These are phyloP conservation scores for Mychonastes homosphaera DNA, from an alignment of 139 green algal species.

Conservation along the genomic window DNA sequence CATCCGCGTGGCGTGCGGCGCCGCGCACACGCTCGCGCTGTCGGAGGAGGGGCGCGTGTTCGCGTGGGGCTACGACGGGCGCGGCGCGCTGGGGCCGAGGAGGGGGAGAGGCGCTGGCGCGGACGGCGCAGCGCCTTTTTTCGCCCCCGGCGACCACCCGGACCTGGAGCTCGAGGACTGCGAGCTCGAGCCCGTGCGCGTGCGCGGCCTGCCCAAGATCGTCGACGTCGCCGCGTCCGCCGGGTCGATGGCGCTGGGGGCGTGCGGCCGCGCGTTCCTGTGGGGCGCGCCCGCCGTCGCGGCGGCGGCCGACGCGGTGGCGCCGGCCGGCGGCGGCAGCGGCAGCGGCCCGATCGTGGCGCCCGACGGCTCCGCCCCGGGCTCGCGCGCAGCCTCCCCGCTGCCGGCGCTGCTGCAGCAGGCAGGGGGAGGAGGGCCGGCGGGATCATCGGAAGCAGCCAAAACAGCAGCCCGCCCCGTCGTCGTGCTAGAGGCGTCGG, in stretches of 20 bases:
- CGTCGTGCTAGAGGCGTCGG: neutral
- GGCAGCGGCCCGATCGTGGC: too few species aligned
- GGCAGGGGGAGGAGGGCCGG: neutral
- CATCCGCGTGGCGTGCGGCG: constrained; percentile 20
- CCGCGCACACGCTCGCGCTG: constrained; percentile 38
- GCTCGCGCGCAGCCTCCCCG: too few species aligned
- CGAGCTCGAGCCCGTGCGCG: constrained; percentile 12
- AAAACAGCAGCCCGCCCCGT: neutral
- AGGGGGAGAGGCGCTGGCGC: neutral
- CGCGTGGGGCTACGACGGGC: constrained; percentile 46
- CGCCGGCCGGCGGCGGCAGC: neutral
- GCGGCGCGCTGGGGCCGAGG: constrained; percentile 31
- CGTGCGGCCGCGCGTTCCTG: constrained; percentile 23
- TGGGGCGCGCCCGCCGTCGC: constrained; percentile 21
- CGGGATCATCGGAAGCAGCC: neutral
- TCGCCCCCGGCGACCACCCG: neutral
- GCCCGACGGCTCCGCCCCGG: too few species aligned
- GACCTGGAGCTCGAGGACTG: constrained; percentile 5
- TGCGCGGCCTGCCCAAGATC: constrained; percentile 14
- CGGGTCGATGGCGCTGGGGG: constrained; percentile 28
- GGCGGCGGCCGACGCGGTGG: neutral
- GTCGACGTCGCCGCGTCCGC: constrained; percentile 12
- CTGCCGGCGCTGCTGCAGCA: constrained; percentile 1
- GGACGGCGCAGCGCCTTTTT: neutral
- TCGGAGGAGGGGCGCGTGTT: constrained; percentile 35